Conservation (phyloP, 2,329 filamentous ascomycete genomes). For the Apiospora saccharicola region DNA sequence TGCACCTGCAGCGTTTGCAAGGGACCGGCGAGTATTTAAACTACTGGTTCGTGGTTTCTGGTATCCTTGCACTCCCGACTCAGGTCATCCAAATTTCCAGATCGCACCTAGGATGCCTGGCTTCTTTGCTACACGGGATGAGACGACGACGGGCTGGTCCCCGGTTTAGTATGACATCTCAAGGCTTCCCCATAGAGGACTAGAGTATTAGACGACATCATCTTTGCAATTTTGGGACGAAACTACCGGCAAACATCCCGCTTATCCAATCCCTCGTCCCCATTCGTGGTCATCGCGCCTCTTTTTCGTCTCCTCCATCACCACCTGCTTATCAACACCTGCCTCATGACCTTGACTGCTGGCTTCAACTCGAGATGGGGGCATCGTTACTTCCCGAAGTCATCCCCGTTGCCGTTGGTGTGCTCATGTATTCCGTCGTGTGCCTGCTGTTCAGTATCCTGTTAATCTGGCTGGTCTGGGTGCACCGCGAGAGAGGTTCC, state of each 20-base stretch:
- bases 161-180: conserved; percentile 9
- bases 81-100: conserved; percentile 6
- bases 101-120: conserved; percentile 19
- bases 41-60: conserved; percentile 11
- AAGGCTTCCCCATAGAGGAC: conserved; percentile 1
- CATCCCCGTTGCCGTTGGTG: conserved; percentile 41
- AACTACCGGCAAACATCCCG: background rate
- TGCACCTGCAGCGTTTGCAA: background rate
- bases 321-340: background rate
- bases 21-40: background rate
- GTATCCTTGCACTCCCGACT: background rate
- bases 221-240: background rate
- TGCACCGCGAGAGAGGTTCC: conserved; percentile 49
- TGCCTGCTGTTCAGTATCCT: conserved; percentile 43
- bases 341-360: conserved; percentile 6
- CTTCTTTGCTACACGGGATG: conserved; percentile 20
- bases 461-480: conserved; percentile 48
- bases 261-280: background rate
- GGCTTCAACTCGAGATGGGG: conserved; percentile 42
- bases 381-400: conserved; percentile 46
- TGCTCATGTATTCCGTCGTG: conserved; percentile 47
- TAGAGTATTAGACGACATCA: conserved; percentile 14
- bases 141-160: conserved; percentile 17
- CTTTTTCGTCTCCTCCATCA: background rate
- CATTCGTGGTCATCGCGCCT: background rate